phyloP scores from a whole-genome alignment of 805 yeast species.

The Starmerella apis region DNA sequence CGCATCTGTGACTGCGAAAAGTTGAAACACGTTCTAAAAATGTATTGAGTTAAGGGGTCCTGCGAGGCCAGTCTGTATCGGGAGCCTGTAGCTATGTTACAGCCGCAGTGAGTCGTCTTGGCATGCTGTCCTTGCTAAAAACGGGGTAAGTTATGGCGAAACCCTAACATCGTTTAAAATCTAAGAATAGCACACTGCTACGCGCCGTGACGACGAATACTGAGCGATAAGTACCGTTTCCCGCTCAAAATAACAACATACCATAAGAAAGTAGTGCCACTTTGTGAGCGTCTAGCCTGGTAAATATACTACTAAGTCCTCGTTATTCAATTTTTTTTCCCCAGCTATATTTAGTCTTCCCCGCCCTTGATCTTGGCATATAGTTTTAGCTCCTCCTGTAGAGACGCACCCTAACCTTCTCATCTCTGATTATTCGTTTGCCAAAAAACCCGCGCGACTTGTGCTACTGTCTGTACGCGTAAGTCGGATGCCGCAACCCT shows the following conservation, averaged over 20 bases:
- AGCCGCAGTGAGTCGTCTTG: background rate
- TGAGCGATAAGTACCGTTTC: background rate
- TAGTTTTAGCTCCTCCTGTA: background rate
- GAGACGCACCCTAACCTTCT: background rate
- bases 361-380: too few species aligned
- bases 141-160: background rate
- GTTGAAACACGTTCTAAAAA: too few species aligned
- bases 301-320: too few species aligned
- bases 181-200: background rate
- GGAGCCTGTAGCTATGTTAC: background rate
- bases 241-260: too few species aligned
- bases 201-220: background rate
- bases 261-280: too few species aligned
- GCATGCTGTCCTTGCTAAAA: background rate
- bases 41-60: too few species aligned
- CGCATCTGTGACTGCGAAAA: too few species aligned
- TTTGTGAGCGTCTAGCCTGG: too few species aligned
- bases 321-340: too few species aligned
- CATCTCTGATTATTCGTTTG: background rate
- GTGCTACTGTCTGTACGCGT: background rate
- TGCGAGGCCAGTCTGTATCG: too few species aligned
- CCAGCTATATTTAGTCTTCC: too few species aligned
- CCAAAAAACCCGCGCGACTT: background rate
- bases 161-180: background rate
- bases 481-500: constrained; percentile 1